Evolutionary conservation across 73 alveolate genomes (phyloP).

Genomic region (Paramecium pentaurelia): DNA sequence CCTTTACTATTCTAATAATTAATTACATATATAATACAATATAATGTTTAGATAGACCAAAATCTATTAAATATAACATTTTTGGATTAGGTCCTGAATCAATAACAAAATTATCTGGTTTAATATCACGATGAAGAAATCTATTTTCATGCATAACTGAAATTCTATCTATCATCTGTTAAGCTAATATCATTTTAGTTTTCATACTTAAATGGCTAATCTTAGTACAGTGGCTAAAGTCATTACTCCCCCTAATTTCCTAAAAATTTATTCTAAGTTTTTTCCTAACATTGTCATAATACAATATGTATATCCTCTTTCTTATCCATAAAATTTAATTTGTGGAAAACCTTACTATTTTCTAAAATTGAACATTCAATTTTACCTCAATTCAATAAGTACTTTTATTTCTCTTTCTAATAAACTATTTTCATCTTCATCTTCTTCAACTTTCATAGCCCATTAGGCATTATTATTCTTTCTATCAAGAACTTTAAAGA

Average conservation of each 20-base stretch:
- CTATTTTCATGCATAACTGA: conserved; percentile 33
- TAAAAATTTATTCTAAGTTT: conserved; percentile 14
- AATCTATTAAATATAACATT: conserved; percentile 40
- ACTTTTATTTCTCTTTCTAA: conserved; percentile 44
- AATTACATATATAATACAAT: conserved; percentile 43
- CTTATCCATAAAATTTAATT: conserved; percentile 23
- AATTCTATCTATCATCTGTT: conserved; percentile 52
- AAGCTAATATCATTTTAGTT: conserved; percentile 62
- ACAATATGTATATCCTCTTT: conserved; percentile 42
- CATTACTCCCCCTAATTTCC: conserved; percentile 25
- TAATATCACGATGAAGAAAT: conserved; percentile 57
- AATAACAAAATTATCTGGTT: conserved; percentile 55
- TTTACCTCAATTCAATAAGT: conserved; percentile 16
- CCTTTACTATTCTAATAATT: conserved; percentile 54
- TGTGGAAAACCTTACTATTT: conserved; percentile 45
- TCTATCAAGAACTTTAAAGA: conserved; percentile 10
- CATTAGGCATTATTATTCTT: background rate
- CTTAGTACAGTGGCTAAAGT: conserved; percentile 1
- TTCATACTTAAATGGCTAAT: conserved; percentile 53
- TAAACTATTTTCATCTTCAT: background rate
- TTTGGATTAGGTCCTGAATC: conserved; percentile 19
- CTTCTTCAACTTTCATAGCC: conserved; percentile 35
- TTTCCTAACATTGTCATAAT: conserved; percentile 45
- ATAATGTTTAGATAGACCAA: conserved; percentile 50
- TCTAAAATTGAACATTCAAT: background rate